Evolutionary conservation across 805 yeast species (phyloP).

Genomic region (Kuraishia borneana): DNA sequence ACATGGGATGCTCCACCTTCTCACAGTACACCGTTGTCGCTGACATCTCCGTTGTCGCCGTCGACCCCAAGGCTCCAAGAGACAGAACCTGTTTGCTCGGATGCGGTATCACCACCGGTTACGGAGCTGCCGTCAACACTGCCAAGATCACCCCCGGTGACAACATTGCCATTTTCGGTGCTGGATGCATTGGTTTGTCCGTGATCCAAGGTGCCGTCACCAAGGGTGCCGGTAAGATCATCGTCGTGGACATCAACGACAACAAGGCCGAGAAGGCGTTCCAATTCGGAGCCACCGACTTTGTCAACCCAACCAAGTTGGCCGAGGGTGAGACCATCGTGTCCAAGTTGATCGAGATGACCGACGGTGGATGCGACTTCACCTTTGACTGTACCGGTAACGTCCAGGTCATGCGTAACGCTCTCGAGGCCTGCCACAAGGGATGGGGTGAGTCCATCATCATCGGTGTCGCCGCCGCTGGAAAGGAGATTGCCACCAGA

Average conservation of each 20-base stretch:
- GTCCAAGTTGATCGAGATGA: conserved; percentile 71
- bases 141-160: conserved; percentile 89
- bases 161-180: conserved; percentile 93
- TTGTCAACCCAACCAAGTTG: conserved; percentile 73
- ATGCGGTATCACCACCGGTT: conserved; percentile 97
- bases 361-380: conserved; percentile 95
- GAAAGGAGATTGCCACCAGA: conserved; percentile 90
- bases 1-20: conserved; percentile 97
- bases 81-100: conserved; percentile 90
- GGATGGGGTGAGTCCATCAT: conserved; percentile 97
- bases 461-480: conserved; percentile 98
- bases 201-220: conserved; percentile 91
- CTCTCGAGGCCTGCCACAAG: conserved; percentile 94
- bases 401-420: conserved; percentile 87
- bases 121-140: conserved; percentile 93
- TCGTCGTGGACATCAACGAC: conserved; percentile 82
- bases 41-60: conserved; percentile 91
- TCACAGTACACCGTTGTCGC: conserved; percentile 97
- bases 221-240: conserved; percentile 71
- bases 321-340: conserved; percentile 69
- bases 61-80: conserved; percentile 71
- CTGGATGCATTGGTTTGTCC: conserved; percentile 94
- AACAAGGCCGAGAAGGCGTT: conserved; percentile 76
- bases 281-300: conserved; percentile 93
- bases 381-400: conserved; percentile 99